phyloP scores from a whole-genome alignment of 2,329 filamentous ascomycete genomes.

The Sclerotinia minor region DNA sequence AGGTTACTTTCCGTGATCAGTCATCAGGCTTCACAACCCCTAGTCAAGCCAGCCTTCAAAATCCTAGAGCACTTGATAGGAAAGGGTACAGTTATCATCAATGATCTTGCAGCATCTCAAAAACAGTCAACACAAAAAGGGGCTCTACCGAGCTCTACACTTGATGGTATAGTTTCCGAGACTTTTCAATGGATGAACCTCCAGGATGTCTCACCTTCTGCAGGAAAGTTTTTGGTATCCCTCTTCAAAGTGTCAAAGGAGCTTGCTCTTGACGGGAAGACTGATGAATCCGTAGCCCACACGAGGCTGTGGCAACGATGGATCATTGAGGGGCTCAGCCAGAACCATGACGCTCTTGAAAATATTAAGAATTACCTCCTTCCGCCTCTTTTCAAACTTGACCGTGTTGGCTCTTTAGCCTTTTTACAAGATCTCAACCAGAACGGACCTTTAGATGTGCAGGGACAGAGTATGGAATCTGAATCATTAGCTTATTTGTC shows the following conservation, averaged over 20 bases:
- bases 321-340: slow-evolving; percentile 53
- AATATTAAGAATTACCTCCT: slow-evolving; percentile 66
- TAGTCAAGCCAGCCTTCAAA: slow-evolving; percentile 70
- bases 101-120: slow-evolving; percentile 29
- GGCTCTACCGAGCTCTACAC: slow-evolving; percentile 23
- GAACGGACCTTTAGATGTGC: slow-evolving; percentile 49
- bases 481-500: slow-evolving; percentile 63
- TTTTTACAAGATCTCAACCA: slow-evolving; percentile 62
- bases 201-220: slow-evolving; percentile 58
- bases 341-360: slow-evolving; percentile 56
- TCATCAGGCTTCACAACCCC: slow-evolving; percentile 59
- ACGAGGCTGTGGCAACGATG: slow-evolving; percentile 54
- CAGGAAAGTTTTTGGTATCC: slow-evolving; percentile 61
- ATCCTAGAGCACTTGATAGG: slow-evolving; percentile 64
- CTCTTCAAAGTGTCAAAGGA: slow-evolving; percentile 51
- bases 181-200: slow-evolving; percentile 58
- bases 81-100: slow-evolving; percentile 55
- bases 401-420: slow-evolving; percentile 52
- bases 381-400: slow-evolving; percentile 60
- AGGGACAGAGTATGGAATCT: slow-evolving; percentile 50
- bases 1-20: slow-evolving; percentile 60
- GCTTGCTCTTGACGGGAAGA: slow-evolving; percentile 32
- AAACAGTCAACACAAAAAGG: not conserved
- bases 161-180: slow-evolving; percentile 53
- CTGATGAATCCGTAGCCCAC: slow-evolving; percentile 43